phyloP scores from a whole-genome alignment of 164 flowering plant species.

The Taxillus chinensis region DNA sequence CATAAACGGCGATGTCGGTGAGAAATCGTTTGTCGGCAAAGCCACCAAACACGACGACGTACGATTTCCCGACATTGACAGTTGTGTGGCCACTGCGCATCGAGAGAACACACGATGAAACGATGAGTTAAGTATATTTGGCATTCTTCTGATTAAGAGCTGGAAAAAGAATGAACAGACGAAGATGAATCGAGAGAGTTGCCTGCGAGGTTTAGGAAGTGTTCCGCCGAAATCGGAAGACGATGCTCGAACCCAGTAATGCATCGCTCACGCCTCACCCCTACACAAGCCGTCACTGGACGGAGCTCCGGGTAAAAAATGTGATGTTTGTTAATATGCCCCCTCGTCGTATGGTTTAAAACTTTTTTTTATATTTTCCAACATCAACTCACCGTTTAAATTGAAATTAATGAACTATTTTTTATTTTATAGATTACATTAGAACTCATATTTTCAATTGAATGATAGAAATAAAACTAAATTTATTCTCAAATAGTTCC shows the following conservation, averaged over 20 bases:
- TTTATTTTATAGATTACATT: no score
- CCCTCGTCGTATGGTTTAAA: no score
- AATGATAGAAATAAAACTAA: no score
- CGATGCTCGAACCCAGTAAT: constrained; percentile 85
- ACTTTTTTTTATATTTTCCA: no score
- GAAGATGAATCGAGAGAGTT: neutral
- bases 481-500: no score
- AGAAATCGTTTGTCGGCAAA: constrained; percentile 73
- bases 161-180: neutral
- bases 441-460: no score
- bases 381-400: no score
- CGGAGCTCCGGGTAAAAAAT: no score
- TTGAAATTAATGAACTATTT: no score
- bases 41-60: constrained; percentile 85
- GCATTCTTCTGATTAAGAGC: neutral
- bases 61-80: constrained; percentile 74
- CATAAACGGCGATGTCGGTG: constrained; percentile 67
- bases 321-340: no score
- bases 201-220: constrained; percentile 82
- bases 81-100: constrained; percentile 80
- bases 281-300: no score
- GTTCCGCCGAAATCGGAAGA: constrained; percentile 73
- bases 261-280: constrained; percentile 25
- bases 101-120: neutral
- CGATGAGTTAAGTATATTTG: neutral